These are phyloP conservation scores for Lolium multiflorum DNA, from an alignment of 176 grass and related monocot genomes.

Conservation along the genomic window DNA sequence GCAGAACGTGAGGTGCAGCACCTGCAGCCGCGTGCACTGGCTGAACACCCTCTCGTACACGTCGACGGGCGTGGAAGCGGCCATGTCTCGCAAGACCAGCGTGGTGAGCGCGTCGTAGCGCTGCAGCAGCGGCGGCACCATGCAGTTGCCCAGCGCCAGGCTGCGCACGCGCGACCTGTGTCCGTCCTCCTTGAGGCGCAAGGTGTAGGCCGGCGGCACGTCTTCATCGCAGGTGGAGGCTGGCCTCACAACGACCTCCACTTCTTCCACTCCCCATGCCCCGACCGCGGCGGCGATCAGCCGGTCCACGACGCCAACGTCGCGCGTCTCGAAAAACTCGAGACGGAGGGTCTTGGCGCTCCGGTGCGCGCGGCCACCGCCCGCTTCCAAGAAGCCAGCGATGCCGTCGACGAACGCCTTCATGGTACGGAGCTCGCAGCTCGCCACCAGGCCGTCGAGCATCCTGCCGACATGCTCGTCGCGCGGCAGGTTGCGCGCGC, in stretches of 20 bases:
- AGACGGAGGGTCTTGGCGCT: background rate
- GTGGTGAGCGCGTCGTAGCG: conserved; percentile 19
- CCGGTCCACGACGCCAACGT: background rate
- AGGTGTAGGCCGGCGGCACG: background rate
- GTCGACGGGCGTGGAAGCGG: background rate
- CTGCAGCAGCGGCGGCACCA: background rate
- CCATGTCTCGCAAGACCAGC: conserved; percentile 29
- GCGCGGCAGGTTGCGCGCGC: background rate
- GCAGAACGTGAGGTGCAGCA: conserved; percentile 23
- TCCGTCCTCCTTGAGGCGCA: background rate
- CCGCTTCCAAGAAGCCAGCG: background rate
- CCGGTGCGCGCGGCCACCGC: background rate
- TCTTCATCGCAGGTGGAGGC: background rate
- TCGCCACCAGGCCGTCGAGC: background rate
- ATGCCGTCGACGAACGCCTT: background rate
- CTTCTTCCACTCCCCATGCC: conserved; percentile 18
- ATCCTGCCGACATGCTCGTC: background rate
- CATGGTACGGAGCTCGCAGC: background rate
- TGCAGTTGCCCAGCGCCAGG: conserved; percentile 35
- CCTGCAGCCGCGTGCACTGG: background rate
- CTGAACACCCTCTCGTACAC: background rate
- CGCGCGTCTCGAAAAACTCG: background rate
- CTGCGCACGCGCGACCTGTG: conserved; percentile 25
- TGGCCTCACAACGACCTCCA: conserved; percentile 17
- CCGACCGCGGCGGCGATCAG: background rate